Conservation (phyloP, 1,284 basidiomycete genomes). For the Paramarasmius palmivorus region DNA sequence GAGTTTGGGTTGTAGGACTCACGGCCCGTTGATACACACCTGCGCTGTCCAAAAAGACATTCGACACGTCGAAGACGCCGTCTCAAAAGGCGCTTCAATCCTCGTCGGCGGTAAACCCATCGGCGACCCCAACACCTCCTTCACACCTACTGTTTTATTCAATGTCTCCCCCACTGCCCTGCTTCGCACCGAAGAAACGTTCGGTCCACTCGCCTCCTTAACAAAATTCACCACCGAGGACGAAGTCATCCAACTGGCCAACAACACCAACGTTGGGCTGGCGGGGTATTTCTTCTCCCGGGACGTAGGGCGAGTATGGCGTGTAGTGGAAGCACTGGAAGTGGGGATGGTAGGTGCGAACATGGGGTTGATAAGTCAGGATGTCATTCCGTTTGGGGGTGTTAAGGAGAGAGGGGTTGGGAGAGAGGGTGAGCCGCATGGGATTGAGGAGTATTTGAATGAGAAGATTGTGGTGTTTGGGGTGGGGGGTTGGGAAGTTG, state of each 20-base stretch:
- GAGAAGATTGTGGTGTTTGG: slow-evolving; percentile 80
- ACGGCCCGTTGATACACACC: slow-evolving; percentile 92
- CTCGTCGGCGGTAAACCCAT: slow-evolving; percentile 82
- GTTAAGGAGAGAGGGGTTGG: slow-evolving; percentile 86
- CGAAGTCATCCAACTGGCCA: slow-evolving; percentile 86
- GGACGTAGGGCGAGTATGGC: slow-evolving; percentile 90
- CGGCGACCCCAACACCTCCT: slow-evolving; percentile 61
- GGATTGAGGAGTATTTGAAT: slow-evolving; percentile 85
- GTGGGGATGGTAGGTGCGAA: slow-evolving; percentile 96
- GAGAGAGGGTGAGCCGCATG: slow-evolving; percentile 72
- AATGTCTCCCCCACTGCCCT: slow-evolving; percentile 75
- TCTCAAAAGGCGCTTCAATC: slow-evolving; percentile 82
- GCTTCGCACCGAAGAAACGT: slow-evolving; percentile 81
- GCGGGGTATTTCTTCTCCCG: slow-evolving; percentile 94
- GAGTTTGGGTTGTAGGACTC: too few relatives aligned
- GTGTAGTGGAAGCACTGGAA: slow-evolving; percentile 96
- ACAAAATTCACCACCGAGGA: slow-evolving; percentile 91
- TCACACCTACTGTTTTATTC: slow-evolving; percentile 86
- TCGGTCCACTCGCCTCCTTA: slow-evolving; percentile 81
- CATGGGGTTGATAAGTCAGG: slow-evolving; percentile 81
- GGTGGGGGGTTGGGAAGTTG: slow-evolving; percentile 57
- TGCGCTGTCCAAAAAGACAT: slow-evolving; percentile 88
- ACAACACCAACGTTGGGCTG: slow-evolving; percentile 83
- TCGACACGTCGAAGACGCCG: slow-evolving; percentile 85
- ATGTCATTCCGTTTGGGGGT: slow-evolving; percentile 91